These are phyloP conservation scores for Podila minutissima DNA, from an alignment of 192 early-diverging fungal genomes.

Conservation along the genomic window DNA sequence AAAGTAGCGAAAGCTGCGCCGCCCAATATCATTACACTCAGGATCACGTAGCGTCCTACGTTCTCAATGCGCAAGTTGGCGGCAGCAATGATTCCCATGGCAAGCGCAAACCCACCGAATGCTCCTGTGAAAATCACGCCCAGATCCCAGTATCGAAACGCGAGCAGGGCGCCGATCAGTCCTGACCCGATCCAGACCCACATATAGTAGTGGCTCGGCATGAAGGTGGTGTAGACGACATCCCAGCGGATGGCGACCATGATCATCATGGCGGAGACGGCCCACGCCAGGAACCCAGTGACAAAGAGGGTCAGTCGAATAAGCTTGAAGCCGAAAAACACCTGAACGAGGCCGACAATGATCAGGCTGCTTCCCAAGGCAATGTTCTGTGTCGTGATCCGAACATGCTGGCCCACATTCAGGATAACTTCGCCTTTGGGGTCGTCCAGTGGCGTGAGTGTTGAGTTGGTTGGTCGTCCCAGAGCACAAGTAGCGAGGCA, in stretches of 20 bases:
- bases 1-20: slow-evolving; percentile 49
- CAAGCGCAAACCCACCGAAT: slow-evolving; percentile 42
- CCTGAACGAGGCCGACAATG: slow-evolving; percentile 28
- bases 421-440: slow-evolving; percentile 1
- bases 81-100: slow-evolving; percentile 37
- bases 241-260: slow-evolving; percentile 49
- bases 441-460: slow-evolving; percentile 14
- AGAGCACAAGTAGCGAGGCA: neutral
- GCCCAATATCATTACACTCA: slow-evolving; percentile 41
- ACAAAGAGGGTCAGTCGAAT: slow-evolving; percentile 36
- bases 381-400: slow-evolving; percentile 18
- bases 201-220: slow-evolving; percentile 29
- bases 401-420: slow-evolving; percentile 25
- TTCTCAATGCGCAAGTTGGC: slow-evolving; percentile 30
- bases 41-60: slow-evolving; percentile 40
- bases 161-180: slow-evolving; percentile 12
- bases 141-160: slow-evolving; percentile 48
- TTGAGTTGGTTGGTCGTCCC: slow-evolving; percentile 20
- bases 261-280: slow-evolving; percentile 36
- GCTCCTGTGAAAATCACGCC: slow-evolving; percentile 40
- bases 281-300: slow-evolving; percentile 40
- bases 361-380: slow-evolving; percentile 23
- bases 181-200: slow-evolving; percentile 44
- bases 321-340: slow-evolving; percentile 44
- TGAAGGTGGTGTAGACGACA: slow-evolving; percentile 39